These are phyloP conservation scores for Moricandia moricandioides DNA, from an alignment of 345 rosid species.

Conservation along the genomic window DNA sequence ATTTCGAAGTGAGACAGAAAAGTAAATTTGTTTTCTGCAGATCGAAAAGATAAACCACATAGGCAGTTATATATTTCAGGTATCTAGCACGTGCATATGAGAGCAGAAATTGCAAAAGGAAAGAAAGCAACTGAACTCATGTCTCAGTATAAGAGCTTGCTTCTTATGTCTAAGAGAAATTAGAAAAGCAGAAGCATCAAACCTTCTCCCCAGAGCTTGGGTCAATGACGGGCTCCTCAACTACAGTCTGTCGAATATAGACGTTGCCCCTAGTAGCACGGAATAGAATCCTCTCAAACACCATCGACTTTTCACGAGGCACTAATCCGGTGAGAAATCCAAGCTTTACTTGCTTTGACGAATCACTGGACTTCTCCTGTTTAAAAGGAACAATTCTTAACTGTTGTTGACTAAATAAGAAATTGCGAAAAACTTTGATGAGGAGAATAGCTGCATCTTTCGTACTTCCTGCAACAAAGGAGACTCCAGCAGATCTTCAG, in stretches of 20 bases:
- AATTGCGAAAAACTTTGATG: neutral
- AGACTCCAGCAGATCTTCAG: conserved; percentile 65
- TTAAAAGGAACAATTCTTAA: conserved; percentile 19
- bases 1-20: neutral
- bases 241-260: conserved; percentile 54
- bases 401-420: conserved; percentile 1
- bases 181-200: conserved; percentile 13
- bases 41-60: neutral
- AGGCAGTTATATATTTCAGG: neutral
- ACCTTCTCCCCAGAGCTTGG: conserved; percentile 94
- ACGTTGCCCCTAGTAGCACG: conserved; percentile 98
- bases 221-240: conserved; percentile 72
- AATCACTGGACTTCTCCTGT: conserved; percentile 64
- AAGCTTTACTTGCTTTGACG: conserved; percentile 82
- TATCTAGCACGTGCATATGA: conserved; percentile 15
- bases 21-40: neutral
- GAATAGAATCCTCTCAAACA: conserved; percentile 92
- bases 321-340: conserved; percentile 90
- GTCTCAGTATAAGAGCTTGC: neutral
- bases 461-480: conserved; percentile 62
- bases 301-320: conserved; percentile 82
- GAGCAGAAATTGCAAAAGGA: conserved; percentile 2
- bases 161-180: conserved; percentile 4
- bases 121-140: neutral
- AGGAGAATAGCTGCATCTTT: neutral